A percentile compares a stretch with the other conserved stretches of the same genome.
These are phyloP conservation scores for Fusarium irregulare DNA, from an alignment of 2,329 filamentous ascomycete species.

Conservation along the genomic window DNA sequence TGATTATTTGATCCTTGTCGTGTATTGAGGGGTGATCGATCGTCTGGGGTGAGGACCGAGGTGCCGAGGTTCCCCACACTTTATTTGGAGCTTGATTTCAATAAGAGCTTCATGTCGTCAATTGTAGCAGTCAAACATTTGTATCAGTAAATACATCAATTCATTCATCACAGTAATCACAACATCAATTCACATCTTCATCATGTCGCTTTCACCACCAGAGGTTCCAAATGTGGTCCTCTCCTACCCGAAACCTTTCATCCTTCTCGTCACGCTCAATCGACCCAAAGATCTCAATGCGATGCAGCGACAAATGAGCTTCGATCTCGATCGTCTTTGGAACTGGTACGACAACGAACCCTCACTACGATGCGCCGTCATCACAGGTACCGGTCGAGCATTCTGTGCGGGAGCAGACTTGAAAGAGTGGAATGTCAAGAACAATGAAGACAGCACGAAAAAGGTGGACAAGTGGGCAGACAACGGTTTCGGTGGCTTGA, in stretches of 20 bases:
- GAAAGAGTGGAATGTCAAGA: slow-evolving; percentile 68
- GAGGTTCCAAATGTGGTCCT: slow-evolving; percentile 55
- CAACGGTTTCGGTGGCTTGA: slow-evolving; percentile 70
- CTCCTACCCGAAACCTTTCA: slow-evolving; percentile 63
- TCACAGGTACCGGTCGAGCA: slow-evolving; percentile 71
- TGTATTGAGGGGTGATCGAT: slow-evolving; percentile 28
- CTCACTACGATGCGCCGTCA: slow-evolving; percentile 67
- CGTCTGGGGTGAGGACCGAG: slow-evolving; percentile 36
- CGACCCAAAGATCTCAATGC: slow-evolving; percentile 69
- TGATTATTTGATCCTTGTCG: neutral
- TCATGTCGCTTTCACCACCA: slow-evolving; percentile 54
- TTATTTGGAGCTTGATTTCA: slow-evolving; percentile 9
- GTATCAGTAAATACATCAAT: neutral
- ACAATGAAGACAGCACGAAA: slow-evolving; percentile 41
- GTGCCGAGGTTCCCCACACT: slow-evolving; percentile 49
- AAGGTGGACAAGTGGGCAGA: slow-evolving; percentile 57
- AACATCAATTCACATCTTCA: slow-evolving; percentile 1
- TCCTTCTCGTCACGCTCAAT: slow-evolving; percentile 70
- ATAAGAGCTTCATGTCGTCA: slow-evolving; percentile 13
- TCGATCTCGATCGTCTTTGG: slow-evolving; percentile 61
- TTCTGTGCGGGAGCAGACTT: slow-evolving; percentile 77
- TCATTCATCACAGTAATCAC: neutral
- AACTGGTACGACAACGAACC: slow-evolving; percentile 72
- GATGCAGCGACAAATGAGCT: slow-evolving; percentile 62
- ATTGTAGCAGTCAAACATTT: neutral